Evolutionary conservation across 805 yeast species (phyloP).

Genomic region (Starmera amethionina): DNA sequence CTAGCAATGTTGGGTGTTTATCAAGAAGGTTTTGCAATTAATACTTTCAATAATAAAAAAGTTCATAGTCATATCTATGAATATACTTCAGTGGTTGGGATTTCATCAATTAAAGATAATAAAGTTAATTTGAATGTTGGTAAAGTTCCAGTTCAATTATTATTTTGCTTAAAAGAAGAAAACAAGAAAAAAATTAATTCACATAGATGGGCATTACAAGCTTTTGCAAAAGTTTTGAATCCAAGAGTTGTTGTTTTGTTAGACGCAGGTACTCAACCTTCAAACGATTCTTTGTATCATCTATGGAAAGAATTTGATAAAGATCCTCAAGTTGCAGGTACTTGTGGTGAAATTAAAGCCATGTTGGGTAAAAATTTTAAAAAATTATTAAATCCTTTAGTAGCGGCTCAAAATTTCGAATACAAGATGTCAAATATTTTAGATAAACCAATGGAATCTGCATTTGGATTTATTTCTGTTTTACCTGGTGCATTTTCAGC

Average conservation of each 20-base stretch:
- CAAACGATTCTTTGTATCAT: slow-evolving; percentile 73
- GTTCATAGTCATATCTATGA: slow-evolving; percentile 89
- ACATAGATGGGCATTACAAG: slow-evolving; percentile 95
- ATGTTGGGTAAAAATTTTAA: slow-evolving; percentile 55
- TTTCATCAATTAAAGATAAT: slow-evolving; percentile 52
- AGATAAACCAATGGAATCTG: slow-evolving; percentile 93
- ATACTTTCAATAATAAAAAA: slow-evolving; percentile 70
- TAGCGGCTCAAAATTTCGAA: slow-evolving; percentile 95
- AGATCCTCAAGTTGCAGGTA: slow-evolving; percentile 83
- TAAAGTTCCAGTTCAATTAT: slow-evolving; percentile 73
- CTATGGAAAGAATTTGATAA: slow-evolving; percentile 80
- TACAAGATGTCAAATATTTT: slow-evolving; percentile 91
- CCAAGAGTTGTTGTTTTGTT: slow-evolving; percentile 78
- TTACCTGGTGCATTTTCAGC: slow-evolving; percentile 97
- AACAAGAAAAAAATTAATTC: slow-evolving; percentile 88
- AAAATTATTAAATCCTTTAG: slow-evolving; percentile 69
- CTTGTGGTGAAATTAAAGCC: slow-evolving; percentile 94
- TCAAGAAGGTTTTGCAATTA: slow-evolving; percentile 94
- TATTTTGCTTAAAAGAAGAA: slow-evolving; percentile 84
- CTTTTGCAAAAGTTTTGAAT: slow-evolving; percentile 71
- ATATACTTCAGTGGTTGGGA: slow-evolving; percentile 87
- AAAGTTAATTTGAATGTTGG: slow-evolving; percentile 61
- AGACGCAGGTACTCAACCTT: slow-evolving; percentile 94
- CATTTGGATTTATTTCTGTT: slow-evolving; percentile 89
- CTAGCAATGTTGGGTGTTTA: slow-evolving; percentile 82